These are phyloP conservation scores for Cytospora piceae DNA, from an alignment of 2,329 filamentous ascomycete species.

Conservation along the genomic window DNA sequence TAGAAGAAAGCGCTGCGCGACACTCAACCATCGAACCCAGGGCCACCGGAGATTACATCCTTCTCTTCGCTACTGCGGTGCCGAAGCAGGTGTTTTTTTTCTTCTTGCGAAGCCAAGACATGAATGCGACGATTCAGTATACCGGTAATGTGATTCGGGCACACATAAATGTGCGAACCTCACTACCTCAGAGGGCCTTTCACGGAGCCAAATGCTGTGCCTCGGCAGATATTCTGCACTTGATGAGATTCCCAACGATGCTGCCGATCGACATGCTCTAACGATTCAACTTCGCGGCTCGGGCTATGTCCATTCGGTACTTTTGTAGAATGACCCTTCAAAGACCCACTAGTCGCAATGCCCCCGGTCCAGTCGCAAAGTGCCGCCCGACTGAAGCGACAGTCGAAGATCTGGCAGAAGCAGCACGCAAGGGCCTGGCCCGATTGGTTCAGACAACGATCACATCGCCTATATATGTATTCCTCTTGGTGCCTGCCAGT, in stretches of 20 bases:
- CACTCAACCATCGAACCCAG: neutral
- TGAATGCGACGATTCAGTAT: neutral
- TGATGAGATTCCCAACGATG: neutral
- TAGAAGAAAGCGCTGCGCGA: constrained; percentile 18
- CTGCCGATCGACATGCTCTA: neutral
- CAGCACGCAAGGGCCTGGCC: neutral
- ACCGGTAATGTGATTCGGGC: neutral
- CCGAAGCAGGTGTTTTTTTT: neutral
- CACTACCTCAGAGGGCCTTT: neutral
- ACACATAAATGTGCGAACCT: neutral
- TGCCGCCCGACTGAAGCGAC: constrained; percentile 11
- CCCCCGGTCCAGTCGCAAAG: neutral
- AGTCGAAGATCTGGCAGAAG: neutral
- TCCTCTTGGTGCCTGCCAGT: neutral
- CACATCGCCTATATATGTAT: neutral
- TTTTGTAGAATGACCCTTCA: constrained; percentile 11
- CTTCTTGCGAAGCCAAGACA: neutral
- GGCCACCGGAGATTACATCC: constrained; percentile 1
- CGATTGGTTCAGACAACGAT: neutral
- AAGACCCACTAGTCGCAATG: constrained; percentile 2
- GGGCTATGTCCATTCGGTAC: constrained; percentile 9
- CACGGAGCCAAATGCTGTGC: neutral
- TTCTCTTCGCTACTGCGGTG: constrained; percentile 10
- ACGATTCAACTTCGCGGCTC: neutral
- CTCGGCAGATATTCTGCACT: neutral